These are phyloP conservation scores for Aegilops tauschii DNA, from an alignment of 176 grass and related monocot species.

Conservation along the genomic window DNA sequence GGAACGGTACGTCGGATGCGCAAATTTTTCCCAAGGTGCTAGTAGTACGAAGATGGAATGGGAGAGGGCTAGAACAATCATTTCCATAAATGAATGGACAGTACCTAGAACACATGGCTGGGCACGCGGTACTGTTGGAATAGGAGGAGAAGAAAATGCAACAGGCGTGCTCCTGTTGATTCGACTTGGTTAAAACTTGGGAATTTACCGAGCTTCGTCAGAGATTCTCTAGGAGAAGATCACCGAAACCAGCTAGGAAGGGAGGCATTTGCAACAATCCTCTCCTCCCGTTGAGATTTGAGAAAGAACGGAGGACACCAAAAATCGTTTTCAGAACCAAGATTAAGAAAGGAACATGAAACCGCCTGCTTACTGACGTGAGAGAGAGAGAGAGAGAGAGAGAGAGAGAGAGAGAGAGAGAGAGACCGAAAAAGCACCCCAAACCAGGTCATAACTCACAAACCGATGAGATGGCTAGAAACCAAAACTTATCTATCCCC, in stretches of 20 bases:
- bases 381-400: not conserved
- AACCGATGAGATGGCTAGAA: not conserved
- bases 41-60: conserved; percentile 21
- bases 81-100: conserved; percentile 18
- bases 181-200: not conserved
- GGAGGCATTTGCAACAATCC: not conserved
- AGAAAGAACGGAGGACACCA: conserved; percentile 13
- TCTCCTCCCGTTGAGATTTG: not conserved
- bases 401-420: not conserved
- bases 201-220: not conserved
- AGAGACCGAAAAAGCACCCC: not conserved
- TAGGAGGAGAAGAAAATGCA: not conserved
- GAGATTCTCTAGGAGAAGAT: not conserved
- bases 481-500: conserved; percentile 4
- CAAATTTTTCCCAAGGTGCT: not conserved
- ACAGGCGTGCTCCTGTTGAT: conserved; percentile 9
- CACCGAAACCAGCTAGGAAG: not conserved
- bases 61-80: conserved; percentile 25
- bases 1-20: not conserved
- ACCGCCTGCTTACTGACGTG: not conserved
- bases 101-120: conserved; percentile 16
- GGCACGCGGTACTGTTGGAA: not conserved
- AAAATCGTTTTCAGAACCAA: not conserved
- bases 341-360: not conserved
- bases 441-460: not conserved